Evolutionary conservation across 164 flowering plant species (phyloP), one percentile per base, ranked within the genome.

Genomic region (Sedum album): DNA sequence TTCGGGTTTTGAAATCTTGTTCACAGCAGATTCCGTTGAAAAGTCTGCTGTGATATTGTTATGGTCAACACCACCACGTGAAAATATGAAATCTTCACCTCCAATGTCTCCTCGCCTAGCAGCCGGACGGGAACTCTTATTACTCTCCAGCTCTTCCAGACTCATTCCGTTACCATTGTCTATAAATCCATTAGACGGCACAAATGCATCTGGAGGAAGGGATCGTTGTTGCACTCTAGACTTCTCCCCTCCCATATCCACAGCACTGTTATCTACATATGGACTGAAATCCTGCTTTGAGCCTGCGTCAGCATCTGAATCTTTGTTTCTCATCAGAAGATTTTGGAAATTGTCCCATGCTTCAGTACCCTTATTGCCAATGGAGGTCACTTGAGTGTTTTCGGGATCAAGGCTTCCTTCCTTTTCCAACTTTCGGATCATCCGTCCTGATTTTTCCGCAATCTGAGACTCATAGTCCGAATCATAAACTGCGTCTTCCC

Each of bases 331-430:
- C 83, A 84, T 35, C 60, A 85, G 76, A 69, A 87, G 83, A 68
- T 73, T 82, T 72, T 84, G 89, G 71, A 87, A 82, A 61, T 81
- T 71, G 80, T 78, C 80, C 91, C 91, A 87, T 20, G 73, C 71
- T 57, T 75, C 82, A 67, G 66, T 72, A 80, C 20, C 42, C 75
- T 57, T 68, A 81, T 20, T 67, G 69, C 21, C 69, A 31, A 51
- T 63, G 62, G 14, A 42, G 20, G n/a, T 70, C 6, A 15, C n/a
- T 7, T 5, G 65, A 46, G 21, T 55, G 70, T 73, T 63, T 41
- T 72, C 83, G 35, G 17, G 36, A 62, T 69, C 31, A 23, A 10
- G 30, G 26, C 61, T 55, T 55, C 61, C 61, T 25, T 55, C 61
- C 13, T 55, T 55, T 11, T 55, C 61, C 61, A 55, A 55, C 11